A percentile compares a stretch with the other conserved stretches of the same genome.
Evolutionary conservation across 2,329 filamentous ascomycete species (phyloP).

Genomic region (Seiridium unicorne): DNA sequence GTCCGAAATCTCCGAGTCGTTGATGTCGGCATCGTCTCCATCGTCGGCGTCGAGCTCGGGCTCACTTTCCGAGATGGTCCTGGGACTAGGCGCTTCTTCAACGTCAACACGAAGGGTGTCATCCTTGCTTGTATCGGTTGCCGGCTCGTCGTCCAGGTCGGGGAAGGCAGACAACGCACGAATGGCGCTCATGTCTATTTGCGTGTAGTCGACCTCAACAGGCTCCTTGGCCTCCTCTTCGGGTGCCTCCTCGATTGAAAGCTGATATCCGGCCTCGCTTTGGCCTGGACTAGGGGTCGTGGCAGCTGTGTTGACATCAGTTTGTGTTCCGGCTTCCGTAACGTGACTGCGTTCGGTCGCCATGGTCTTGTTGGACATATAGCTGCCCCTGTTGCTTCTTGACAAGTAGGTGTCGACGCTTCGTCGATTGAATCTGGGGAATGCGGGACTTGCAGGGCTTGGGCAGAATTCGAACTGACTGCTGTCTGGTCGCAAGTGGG

Average conservation of each 20-base stretch:
- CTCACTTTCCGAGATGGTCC: conserved; percentile 13
- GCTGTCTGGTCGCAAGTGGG: conserved; percentile 68
- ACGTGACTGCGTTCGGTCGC: conserved; percentile 62
- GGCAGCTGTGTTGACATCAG: conserved; percentile 50
- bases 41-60: conserved; percentile 24
- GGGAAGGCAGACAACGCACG: conserved; percentile 42
- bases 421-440: conserved; percentile 56
- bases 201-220: conserved; percentile 58
- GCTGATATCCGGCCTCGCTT: conserved; percentile 47
- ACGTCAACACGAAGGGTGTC: neutral
- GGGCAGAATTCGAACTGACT: conserved; percentile 83
- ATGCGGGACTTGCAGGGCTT: conserved; percentile 71
- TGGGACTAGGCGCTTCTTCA: conserved; percentile 3
- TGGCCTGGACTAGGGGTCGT: conserved; percentile 54
- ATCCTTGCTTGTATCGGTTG: conserved; percentile 11
- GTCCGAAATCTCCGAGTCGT: conserved; percentile 46
- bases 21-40: conserved; percentile 30
- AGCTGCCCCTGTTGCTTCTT: conserved; percentile 69
- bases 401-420: conserved; percentile 66
- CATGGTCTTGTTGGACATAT: conserved; percentile 65
- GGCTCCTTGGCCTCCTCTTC: conserved; percentile 33
- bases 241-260: conserved; percentile 39
- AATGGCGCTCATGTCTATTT: conserved; percentile 52
- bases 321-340: conserved; percentile 69
- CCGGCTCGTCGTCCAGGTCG: conserved; percentile 30